Percentiles rank a stretch among this genome's conserved stretches.
These are phyloP conservation scores for Astrothelium macrocarpum DNA, from an alignment of 495 filamentous ascomycete genomes.

Conservation along the genomic window DNA sequence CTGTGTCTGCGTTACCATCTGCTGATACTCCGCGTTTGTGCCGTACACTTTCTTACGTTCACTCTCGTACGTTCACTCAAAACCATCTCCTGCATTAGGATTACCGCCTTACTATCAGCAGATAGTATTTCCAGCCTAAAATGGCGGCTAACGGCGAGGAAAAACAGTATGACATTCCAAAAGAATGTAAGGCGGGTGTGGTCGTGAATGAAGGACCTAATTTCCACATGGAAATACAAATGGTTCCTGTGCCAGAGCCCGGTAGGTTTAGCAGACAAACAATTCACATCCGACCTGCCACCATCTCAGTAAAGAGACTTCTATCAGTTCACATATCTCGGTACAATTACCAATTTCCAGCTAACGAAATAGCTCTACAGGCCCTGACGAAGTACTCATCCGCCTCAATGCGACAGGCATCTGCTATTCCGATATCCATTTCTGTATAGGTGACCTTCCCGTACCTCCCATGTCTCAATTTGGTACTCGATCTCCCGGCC, in stretches of 20 bases:
- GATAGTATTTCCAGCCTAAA: neutral
- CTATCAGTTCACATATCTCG: neutral
- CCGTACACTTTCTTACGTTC: too few relatives aligned
- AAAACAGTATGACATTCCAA: slow-evolving; percentile 35
- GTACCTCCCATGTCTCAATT: slow-evolving; percentile 40
- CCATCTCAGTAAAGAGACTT: neutral
- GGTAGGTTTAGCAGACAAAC: slow-evolving; percentile 26
- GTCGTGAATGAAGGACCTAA: slow-evolving; percentile 46
- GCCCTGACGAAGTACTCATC: slow-evolving; percentile 33
- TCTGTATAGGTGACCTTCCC: slow-evolving; percentile 32
- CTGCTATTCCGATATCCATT: slow-evolving; percentile 34
- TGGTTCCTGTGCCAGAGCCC: slow-evolving; percentile 44
- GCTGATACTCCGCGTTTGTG: too few relatives aligned
- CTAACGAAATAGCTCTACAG: slow-evolving; percentile 12
- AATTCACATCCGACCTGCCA: neutral
- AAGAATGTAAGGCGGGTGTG: slow-evolving; percentile 45
- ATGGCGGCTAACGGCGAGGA: neutral
- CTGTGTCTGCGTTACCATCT: too few relatives aligned
- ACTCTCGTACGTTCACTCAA: too few relatives aligned
- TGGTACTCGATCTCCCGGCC: slow-evolving; percentile 41
- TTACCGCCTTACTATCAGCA: neutral
- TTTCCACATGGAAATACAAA: slow-evolving; percentile 43
- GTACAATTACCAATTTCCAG: neutral
- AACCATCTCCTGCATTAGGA: too few relatives aligned
- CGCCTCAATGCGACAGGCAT: slow-evolving; percentile 34